phyloP scores from a whole-genome alignment of 805 yeast genomes.

The Myxozyma nipponensis region DNA sequence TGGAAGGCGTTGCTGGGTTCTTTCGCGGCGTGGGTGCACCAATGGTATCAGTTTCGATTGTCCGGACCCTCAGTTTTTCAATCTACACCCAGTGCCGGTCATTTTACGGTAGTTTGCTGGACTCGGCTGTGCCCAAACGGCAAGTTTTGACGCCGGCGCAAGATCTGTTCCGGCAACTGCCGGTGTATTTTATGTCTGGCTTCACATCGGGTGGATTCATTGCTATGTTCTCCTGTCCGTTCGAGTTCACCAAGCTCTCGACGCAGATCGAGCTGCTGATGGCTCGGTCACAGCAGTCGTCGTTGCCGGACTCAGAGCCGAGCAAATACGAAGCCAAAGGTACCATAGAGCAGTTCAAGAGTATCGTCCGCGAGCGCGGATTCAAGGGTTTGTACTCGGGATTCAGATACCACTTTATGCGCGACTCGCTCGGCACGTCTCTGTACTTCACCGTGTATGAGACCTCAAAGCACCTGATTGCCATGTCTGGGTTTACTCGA shows the following conservation, averaged over 20 bases:
- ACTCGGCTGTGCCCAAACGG: slow-evolving; percentile 6
- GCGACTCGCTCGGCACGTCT: slow-evolving; percentile 71
- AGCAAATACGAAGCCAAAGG: slow-evolving; percentile 32
- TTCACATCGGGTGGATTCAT: slow-evolving; percentile 61
- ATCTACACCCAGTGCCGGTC: slow-evolving; percentile 58
- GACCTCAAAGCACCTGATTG: slow-evolving; percentile 48
- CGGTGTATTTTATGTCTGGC: slow-evolving; percentile 48
- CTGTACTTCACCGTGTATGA: slow-evolving; percentile 74
- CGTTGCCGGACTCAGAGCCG: slow-evolving; percentile 35
- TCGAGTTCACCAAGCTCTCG: slow-evolving; percentile 76
- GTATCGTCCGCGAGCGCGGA: slow-evolving; percentile 60
- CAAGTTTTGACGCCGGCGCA: slow-evolving; percentile 12
- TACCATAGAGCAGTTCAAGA: slow-evolving; percentile 47
- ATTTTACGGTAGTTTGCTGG: slow-evolving; percentile 14
- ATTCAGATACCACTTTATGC: slow-evolving; percentile 56
- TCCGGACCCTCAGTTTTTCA: slow-evolving; percentile 63
- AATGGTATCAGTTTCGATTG: slow-evolving; percentile 36
- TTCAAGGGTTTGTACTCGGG: slow-evolving; percentile 68
- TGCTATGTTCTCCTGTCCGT: slow-evolving; percentile 71
- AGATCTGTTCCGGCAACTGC: slow-evolving; percentile 19
- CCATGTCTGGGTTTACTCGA: slow-evolving; percentile 1
- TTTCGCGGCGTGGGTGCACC: slow-evolving; percentile 59
- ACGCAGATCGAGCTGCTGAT: slow-evolving; percentile 60
- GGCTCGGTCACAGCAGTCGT: slow-evolving; percentile 34
- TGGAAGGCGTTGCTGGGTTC: slow-evolving; percentile 67